Percentiles rank a stretch among this genome's conserved stretches.
These are phyloP conservation scores for Mycena pura DNA, from an alignment of 768 basidiomycete species.

Conservation along the genomic window DNA sequence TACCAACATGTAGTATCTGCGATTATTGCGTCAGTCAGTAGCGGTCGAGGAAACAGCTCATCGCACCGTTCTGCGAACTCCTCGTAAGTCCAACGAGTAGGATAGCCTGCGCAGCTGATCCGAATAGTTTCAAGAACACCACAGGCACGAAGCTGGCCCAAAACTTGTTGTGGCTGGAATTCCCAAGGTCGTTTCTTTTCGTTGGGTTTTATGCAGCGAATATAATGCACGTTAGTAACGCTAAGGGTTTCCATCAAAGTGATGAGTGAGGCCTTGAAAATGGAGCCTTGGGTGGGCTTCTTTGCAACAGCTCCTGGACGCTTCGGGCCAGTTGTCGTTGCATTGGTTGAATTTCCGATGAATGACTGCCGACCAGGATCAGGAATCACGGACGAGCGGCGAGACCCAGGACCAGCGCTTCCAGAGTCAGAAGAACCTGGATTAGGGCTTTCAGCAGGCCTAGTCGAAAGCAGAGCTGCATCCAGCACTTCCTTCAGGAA, in stretches of 20 bases:
- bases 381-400: conserved; percentile 84
- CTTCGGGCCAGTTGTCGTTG: conserved; percentile 52
- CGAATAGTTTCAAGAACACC: conserved; percentile 99
- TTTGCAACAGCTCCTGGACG: conserved; percentile 71
- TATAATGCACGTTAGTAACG: conserved; percentile 98
- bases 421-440: conserved; percentile 79
- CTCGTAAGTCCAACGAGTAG: conserved; percentile 97
- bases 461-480: conserved; percentile 80
- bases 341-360: conserved; percentile 48
- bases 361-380: conserved; percentile 84
- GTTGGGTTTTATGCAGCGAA: conserved; percentile 99
- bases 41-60: conserved; percentile 7
- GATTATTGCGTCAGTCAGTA: conserved; percentile 23
- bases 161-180: conserved; percentile 92
- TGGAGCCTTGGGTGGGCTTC: conserved; percentile 97
- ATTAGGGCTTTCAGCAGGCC: conserved; percentile 67
- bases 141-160: conserved; percentile 94
- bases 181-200: conserved; percentile 97
- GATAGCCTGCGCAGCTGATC: conserved; percentile 98
- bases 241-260: conserved; percentile 97
- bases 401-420: conserved; percentile 71
- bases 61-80: conserved; percentile 97
- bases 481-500: conserved; percentile 97
- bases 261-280: conserved; percentile 95
- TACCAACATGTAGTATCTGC: conserved; percentile 96